Base-by-base conservation (phyloP, 2,329 filamentous ascomycete species). In the Trichoderma sp. region DNA sequence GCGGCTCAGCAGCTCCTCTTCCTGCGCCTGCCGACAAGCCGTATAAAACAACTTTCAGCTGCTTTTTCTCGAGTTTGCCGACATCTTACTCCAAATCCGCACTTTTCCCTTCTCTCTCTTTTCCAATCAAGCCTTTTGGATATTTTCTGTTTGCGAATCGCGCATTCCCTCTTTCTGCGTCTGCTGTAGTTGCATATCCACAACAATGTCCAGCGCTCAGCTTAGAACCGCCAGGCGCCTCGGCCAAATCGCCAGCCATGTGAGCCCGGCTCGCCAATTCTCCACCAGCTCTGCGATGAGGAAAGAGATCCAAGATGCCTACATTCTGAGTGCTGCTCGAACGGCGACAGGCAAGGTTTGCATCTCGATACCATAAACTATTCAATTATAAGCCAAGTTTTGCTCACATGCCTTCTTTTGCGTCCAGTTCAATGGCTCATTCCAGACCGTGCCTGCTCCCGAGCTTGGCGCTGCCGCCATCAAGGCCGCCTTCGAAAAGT, bases 401-500 rank as follows among this genome's bases (percentile, higher is more conserved):
- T 52, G 14, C 40, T 60, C 11, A 57, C 24, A 53, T n/a, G 10
- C 16, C 33, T 43, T 14, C n/a, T 16, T 40, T 8, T 21, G 27
- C 21, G 29, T 33, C 16, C 70, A 97, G 93, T 97, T 98, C 87
- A 97, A 98, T 83, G 96, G 96, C 77, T 91, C 93, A 19, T 96
- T 96, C 79, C 86, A 91, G 56, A 91, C 87, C 58, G 89, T 98
- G 37, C 85, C 94, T 4, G 95, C 94, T 11, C 92, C 96, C n/a
- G 87, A 92, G 76, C 91, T 99, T 58, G 96, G 93, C 73, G 93
- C 95, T 35, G 89, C 90, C 19, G 96, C 94, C 70, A 98, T 99
- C 83, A 96, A 94, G 81, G 91, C 93, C 58, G 96, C 96, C 33
- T 81, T 99, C 66, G 88, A 91, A 74, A 97, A 96, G 81, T 96